phyloP scores from a whole-genome alignment of 129 eudicot genomes.

The Sambucus nigra region DNA sequence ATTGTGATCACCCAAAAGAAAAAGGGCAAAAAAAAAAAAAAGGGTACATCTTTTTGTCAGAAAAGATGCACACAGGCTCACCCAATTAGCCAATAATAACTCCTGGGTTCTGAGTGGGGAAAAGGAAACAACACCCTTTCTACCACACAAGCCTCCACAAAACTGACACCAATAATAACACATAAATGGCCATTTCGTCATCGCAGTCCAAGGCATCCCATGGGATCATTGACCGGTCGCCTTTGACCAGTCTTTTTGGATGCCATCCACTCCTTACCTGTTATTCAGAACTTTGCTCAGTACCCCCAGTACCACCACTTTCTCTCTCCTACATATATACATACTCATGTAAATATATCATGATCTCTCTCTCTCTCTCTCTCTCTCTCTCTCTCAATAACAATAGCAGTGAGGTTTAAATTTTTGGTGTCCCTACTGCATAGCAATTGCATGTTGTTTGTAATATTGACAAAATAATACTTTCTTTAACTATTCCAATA shows the following conservation, averaged over 20 bases:
- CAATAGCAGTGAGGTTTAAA: too few species aligned
- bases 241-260: constrained; percentile 31
- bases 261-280: constrained; percentile 1
- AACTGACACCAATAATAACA: constrained; percentile 36
- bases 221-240: constrained; percentile 23
- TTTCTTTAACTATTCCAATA: too few species aligned
- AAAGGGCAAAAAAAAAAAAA: neutral
- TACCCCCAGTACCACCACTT: neutral
- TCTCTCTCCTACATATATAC: neutral
- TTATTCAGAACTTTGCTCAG: neutral
- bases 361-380: neutral
- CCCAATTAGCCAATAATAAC: constrained; percentile 18
- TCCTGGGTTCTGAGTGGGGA: constrained; percentile 13
- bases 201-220: constrained; percentile 1
- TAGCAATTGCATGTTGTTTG: too few species aligned
- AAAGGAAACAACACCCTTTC: constrained; percentile 10
- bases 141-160: neutral
- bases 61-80: neutral
- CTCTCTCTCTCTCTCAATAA: neutral
- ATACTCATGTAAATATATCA: too few species aligned
- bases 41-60: neutral
- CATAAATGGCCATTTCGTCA: constrained; percentile 22
- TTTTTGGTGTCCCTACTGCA: too few species aligned
- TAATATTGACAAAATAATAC: too few species aligned
- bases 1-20: constrained; percentile 2